phyloP scores from a whole-genome alignment of 306 rosid genomes.

The Glycine latifolia region DNA sequence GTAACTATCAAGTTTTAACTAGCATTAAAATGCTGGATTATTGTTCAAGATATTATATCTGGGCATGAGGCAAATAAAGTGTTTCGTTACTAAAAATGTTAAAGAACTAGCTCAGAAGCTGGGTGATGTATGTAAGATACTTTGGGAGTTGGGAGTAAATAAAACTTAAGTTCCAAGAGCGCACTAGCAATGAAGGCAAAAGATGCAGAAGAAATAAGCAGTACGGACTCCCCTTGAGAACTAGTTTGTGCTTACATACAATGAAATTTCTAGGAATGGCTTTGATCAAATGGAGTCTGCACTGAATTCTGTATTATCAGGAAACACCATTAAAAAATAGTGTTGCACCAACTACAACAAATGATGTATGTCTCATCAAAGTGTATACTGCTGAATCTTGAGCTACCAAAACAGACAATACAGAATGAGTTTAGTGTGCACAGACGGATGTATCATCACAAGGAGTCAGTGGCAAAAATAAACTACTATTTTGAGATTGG shows the following conservation, averaged over 20 bases:
- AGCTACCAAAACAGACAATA: neutral
- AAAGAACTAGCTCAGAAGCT: neutral
- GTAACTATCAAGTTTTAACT: neutral
- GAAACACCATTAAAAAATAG: neutral
- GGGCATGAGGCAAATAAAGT: slow-evolving; percentile 16
- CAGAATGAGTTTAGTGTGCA: neutral
- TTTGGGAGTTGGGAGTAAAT: slow-evolving; percentile 16
- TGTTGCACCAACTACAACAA: neutral
- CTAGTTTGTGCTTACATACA: neutral
- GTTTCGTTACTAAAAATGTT: neutral
- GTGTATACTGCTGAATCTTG: neutral
- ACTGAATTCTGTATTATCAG: neutral
- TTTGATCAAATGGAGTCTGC: neutral
- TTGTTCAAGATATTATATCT: slow-evolving; percentile 20
- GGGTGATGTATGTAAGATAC: slow-evolving; percentile 19
- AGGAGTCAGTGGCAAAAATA: neutral
- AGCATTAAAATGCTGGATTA: neutral
- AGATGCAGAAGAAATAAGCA: neutral
- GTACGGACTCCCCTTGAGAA: neutral
- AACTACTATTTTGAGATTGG: neutral
- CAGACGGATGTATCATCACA: neutral
- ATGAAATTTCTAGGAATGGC: too few species aligned
- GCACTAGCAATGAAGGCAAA: neutral
- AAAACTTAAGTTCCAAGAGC: neutral
- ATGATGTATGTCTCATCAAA: neutral